phyloP scores from a whole-genome alignment of 2,329 filamentous ascomycete species.

The Pseudocercospora pini-densiflorae region DNA sequence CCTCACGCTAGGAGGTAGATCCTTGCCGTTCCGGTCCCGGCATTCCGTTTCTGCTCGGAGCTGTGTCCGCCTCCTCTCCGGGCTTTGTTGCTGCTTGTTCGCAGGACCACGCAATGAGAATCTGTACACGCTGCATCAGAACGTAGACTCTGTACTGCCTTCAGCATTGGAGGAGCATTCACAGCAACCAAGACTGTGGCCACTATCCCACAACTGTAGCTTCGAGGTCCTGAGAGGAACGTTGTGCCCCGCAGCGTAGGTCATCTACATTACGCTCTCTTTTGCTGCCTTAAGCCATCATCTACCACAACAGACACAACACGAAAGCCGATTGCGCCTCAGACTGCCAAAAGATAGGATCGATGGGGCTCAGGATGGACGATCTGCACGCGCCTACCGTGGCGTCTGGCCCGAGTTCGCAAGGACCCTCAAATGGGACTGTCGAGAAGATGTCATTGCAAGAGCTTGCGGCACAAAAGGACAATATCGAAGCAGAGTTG shows the following conservation, averaged over 20 bases:
- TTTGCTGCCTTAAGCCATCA: slow-evolving; percentile 9
- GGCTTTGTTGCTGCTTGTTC: background rate
- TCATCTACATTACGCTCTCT: slow-evolving; percentile 12
- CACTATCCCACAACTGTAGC: background rate
- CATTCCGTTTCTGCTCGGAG: background rate
- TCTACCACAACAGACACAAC: background rate
- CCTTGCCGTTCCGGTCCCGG: too few relatives aligned
- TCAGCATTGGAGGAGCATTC: background rate
- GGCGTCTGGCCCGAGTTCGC: slow-evolving; percentile 68
- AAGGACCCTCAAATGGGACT: slow-evolving; percentile 48
- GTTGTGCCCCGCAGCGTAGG: slow-evolving; percentile 6
- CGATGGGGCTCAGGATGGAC: slow-evolving; percentile 63
- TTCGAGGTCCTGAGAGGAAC: background rate
- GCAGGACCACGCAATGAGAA: background rate
- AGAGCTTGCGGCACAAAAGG: slow-evolving; percentile 83
- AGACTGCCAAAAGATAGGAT: background rate
- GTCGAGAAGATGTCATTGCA: slow-evolving; percentile 67
- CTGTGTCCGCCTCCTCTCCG: background rate
- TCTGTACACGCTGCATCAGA: too few relatives aligned
- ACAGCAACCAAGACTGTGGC: background rate
- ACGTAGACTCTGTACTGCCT: background rate
- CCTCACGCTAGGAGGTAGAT: too few relatives aligned
- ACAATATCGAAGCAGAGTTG: slow-evolving; percentile 82
- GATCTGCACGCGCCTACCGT: slow-evolving; percentile 72
- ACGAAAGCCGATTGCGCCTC: background rate